Evolutionary conservation across 2,329 filamentous ascomycete species (phyloP).

Genomic region (Colletotrichum australisinense): DNA sequence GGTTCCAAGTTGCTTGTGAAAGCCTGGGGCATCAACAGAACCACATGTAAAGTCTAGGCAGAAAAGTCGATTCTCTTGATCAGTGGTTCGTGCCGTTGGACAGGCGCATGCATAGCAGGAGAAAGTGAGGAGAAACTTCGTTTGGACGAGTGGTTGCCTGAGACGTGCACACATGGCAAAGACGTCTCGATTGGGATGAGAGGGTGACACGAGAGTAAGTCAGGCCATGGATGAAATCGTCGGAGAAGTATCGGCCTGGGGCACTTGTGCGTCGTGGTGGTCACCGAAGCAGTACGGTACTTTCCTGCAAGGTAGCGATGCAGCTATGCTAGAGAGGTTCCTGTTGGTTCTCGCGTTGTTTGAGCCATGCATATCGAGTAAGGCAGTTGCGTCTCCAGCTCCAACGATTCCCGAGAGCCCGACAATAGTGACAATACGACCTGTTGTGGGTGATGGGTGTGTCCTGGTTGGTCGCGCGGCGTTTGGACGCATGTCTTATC

Average conservation of each 20-base stretch:
- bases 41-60: neutral
- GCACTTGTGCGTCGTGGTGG: conserved; percentile 22
- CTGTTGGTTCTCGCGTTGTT: conserved; percentile 23
- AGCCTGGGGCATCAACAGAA: conserved; percentile 6
- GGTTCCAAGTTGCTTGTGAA: conserved; percentile 1
- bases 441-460: neutral
- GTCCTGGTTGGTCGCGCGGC: neutral
- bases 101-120: neutral
- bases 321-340: conserved; percentile 14
- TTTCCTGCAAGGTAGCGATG: conserved; percentile 3
- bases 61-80: conserved; percentile 1
- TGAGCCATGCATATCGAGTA: conserved; percentile 29
- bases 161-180: neutral
- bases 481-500: conserved; percentile 4
- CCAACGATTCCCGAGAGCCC: conserved; percentile 16
- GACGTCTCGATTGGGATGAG: conserved; percentile 2
- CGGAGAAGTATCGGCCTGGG: conserved; percentile 13
- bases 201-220: neutral
- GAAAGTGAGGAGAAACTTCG: neutral
- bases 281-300: conserved; percentile 25
- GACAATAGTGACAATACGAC: conserved; percentile 20
- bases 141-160: neutral
- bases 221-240: neutral
- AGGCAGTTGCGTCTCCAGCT: conserved; percentile 22
- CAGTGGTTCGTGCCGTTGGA: neutral